phyloP scores from a whole-genome alignment of 805 yeast species.

The Saccharomyces cerevisiae region DNA sequence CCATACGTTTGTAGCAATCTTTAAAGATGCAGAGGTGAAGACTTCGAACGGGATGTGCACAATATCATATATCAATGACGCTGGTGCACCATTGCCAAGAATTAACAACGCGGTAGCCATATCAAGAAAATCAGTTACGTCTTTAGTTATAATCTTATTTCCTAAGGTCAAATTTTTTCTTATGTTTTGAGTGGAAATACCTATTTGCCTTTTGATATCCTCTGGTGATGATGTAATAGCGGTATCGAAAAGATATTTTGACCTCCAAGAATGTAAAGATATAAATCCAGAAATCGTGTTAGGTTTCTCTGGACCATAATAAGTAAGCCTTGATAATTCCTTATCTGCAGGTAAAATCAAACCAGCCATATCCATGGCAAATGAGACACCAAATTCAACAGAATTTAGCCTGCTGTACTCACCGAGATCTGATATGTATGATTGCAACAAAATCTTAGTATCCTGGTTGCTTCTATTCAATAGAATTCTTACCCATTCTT shows the following conservation, averaged over 20 bases:
- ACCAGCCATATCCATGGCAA: conserved; percentile 87
- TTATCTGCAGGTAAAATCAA: conserved; percentile 56
- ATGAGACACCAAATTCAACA: conserved; percentile 74
- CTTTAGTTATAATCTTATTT: conserved; percentile 22
- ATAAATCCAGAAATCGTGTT: conserved; percentile 65
- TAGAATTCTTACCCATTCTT: conserved; percentile 56
- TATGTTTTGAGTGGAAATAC: conserved; percentile 13
- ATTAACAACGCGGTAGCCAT: conserved; percentile 36
- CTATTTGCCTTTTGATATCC: conserved; percentile 20
- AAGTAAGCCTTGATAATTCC: conserved; percentile 47
- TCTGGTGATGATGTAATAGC: conserved; percentile 25
- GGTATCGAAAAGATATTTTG: conserved; percentile 31
- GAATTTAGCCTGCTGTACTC: conserved; percentile 31
- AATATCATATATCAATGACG: conserved; percentile 38
- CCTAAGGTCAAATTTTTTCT: conserved; percentile 13
- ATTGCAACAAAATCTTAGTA: conserved; percentile 67
- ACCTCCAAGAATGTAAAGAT: conserved; percentile 70
- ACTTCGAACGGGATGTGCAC: conserved; percentile 64
- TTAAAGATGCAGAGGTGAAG: conserved; percentile 53
- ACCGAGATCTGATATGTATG: conserved; percentile 53
- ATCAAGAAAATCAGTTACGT: conserved; percentile 38
- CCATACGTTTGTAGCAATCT: conserved; percentile 72
- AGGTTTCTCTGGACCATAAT: conserved; percentile 32
- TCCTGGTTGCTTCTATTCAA: conserved; percentile 59
- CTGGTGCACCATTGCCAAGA: conserved; percentile 30